Evolutionary conservation across 257 asterid species (phyloP).

Genomic region (Thymus quinquecostatus): DNA sequence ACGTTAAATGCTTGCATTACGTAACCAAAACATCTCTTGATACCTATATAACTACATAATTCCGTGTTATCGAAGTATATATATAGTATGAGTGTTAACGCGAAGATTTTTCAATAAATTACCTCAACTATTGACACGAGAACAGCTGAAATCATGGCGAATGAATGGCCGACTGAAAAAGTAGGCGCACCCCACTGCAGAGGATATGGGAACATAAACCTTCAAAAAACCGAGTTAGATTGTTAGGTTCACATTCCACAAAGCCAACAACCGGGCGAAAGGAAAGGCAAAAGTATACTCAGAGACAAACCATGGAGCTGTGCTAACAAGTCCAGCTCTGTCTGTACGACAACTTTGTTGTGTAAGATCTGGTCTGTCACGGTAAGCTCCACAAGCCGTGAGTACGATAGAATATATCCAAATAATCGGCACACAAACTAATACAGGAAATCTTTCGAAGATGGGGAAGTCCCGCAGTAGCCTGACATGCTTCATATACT

Average conservation of each 20-base stretch:
- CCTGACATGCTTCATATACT: conserved; percentile 89
- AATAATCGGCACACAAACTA: conserved; percentile 61
- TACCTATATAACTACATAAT: not conserved
- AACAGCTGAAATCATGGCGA: conserved; percentile 97
- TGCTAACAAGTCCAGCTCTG: conserved; percentile 68
- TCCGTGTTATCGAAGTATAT: too few relatives aligned
- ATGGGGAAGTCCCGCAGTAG: conserved; percentile 73
- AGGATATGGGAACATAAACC: conserved; percentile 93
- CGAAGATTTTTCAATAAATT: conserved; percentile 7
- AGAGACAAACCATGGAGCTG: conserved; percentile 80
- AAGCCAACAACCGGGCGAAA: not conserved
- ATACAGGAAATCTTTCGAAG: conserved; percentile 76
- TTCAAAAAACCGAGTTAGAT: conserved; percentile 31
- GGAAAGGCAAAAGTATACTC: not conserved
- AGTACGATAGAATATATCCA: conserved; percentile 77
- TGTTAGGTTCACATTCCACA: conserved; percentile 16
- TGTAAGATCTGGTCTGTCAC: conserved; percentile 49
- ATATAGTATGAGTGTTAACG: not conserved
- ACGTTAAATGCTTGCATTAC: not conserved
- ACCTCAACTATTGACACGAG: conserved; percentile 97
- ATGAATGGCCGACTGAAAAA: conserved; percentile 75
- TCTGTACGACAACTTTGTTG: conserved; percentile 86
- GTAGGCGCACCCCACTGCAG: conserved; percentile 98
- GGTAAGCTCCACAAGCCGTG: conserved; percentile 88
- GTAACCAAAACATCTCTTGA: not conserved